phyloP scores from a whole-genome alignment of 1,139 yeast species.

The Debaryomyces psychrophilus region DNA sequence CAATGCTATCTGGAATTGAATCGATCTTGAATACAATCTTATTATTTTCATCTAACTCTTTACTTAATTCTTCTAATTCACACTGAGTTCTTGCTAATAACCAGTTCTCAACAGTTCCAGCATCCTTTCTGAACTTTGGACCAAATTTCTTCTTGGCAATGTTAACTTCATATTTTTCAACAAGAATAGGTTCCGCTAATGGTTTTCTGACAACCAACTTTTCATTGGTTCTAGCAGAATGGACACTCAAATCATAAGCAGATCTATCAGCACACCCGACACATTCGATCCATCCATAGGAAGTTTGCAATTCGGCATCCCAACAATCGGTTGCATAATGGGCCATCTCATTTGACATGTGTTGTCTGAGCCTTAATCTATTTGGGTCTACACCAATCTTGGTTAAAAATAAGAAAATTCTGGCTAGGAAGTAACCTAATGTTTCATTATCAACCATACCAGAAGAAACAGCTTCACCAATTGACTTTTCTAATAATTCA shows the following conservation, averaged over 20 bases:
- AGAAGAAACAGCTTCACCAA: conserved; percentile 86
- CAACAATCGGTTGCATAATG: conserved; percentile 99
- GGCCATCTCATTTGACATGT: conserved; percentile 98
- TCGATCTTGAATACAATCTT: conserved; percentile 66
- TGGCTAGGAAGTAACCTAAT: conserved; percentile 92
- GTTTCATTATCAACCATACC: conserved; percentile 97
- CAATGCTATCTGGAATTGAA: conserved; percentile 63
- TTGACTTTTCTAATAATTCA: conserved; percentile 59
- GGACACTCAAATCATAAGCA: conserved; percentile 96
- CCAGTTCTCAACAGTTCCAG: conserved; percentile 87
- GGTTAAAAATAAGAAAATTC: conserved; percentile 81
- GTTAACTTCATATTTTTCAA: conserved; percentile 81
- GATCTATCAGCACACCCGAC: conserved; percentile 99
- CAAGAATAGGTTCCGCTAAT: conserved; percentile 78
- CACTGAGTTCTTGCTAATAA: conserved; percentile 77
- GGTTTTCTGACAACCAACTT: conserved; percentile 92
- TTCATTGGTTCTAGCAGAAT: conserved; percentile 92
- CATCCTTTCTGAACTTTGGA: conserved; percentile 95
- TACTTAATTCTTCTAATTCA: conserved; percentile 76
- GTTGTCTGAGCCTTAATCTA: conserved; percentile 96
- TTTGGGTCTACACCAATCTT: conserved; percentile 88
- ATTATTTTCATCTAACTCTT: conserved; percentile 64
- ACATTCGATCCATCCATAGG: conserved; percentile 99
- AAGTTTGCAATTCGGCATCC: conserved; percentile 97
- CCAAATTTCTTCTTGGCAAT: conserved; percentile 95